These are phyloP conservation scores for Trametes cinnabarina DNA, from an alignment of 768 basidiomycete genomes.

Conservation along the genomic window DNA sequence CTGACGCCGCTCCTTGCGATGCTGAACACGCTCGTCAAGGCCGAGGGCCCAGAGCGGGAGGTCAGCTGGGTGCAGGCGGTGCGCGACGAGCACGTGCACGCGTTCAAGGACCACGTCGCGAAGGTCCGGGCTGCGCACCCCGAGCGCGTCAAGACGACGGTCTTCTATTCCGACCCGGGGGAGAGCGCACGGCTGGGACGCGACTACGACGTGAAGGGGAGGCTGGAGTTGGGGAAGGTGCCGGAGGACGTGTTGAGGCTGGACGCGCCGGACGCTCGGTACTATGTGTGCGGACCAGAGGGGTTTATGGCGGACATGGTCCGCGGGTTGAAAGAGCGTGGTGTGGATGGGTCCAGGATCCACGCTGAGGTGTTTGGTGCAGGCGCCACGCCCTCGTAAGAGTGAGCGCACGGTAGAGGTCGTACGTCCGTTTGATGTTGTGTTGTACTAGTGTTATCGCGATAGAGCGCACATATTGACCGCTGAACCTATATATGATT, in stretches of 20 bases:
- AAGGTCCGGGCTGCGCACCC: slow-evolving; percentile 10
- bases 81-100: slow-evolving; percentile 16
- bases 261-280: slow-evolving; percentile 17
- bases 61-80: slow-evolving; percentile 26
- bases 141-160: slow-evolving; percentile 6
- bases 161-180: slow-evolving; percentile 19
- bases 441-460: neutral
- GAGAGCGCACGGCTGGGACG: slow-evolving; percentile 8
- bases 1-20: slow-evolving; percentile 25
- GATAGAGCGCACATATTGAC: too few relatives aligned
- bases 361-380: slow-evolving; percentile 24
- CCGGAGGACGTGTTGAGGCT: slow-evolving; percentile 7
- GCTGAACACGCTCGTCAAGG: slow-evolving; percentile 23
- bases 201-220: slow-evolving; percentile 21
- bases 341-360: slow-evolving; percentile 15
- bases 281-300: slow-evolving; percentile 26
- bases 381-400: slow-evolving; percentile 12
- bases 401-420: neutral
- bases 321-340: slow-evolving; percentile 13
- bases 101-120: slow-evolving; percentile 19
- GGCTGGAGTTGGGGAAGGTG: slow-evolving; percentile 16
- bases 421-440: neutral
- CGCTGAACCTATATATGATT: too few relatives aligned
- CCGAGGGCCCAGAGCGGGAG: neutral
- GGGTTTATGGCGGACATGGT: slow-evolving; percentile 21